Evolutionary conservation across 2,329 filamentous ascomycete genomes (phyloP).

Genomic region (Fusarium decemcellulare): DNA sequence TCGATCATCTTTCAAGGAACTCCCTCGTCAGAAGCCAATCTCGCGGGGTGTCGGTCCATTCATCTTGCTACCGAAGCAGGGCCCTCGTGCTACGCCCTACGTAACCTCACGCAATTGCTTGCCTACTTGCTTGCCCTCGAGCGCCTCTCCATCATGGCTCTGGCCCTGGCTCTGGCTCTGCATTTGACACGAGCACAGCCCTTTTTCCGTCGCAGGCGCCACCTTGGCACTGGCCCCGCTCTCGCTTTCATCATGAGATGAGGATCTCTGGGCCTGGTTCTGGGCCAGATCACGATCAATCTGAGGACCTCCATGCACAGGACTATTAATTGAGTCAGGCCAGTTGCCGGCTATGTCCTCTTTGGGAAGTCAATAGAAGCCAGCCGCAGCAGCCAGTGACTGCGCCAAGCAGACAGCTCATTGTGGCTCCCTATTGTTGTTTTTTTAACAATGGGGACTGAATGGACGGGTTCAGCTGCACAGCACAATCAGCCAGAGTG

Average conservation of each 20-base stretch:
- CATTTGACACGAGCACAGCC: neutral
- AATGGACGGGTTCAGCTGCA: slow-evolving; percentile 10
- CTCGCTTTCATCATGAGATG: too few species aligned
- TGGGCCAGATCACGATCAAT: too few species aligned
- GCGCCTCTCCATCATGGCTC: too few species aligned
- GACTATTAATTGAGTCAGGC: neutral
- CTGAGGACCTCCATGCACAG: too few species aligned
- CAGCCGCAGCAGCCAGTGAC: neutral
- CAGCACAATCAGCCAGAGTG: neutral
- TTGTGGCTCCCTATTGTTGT: slow-evolving; percentile 35
- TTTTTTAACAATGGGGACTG: neutral
- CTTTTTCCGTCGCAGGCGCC: neutral
- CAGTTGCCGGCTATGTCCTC: neutral
- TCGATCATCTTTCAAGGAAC: slow-evolving; percentile 41
- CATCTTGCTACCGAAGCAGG: slow-evolving; percentile 5
- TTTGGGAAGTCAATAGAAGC: slow-evolving; percentile 31
- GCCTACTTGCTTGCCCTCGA: neutral
- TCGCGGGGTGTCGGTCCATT: slow-evolving; percentile 23
- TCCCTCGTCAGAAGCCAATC: slow-evolving; percentile 44
- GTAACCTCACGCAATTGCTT: neutral
- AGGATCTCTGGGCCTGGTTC: neutral
- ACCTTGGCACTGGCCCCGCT: neutral
- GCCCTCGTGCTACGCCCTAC: neutral
- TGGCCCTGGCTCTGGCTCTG: too few species aligned
- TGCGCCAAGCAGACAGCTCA: slow-evolving; percentile 13